Base-by-base conservation (phyloP, 2,329 filamentous ascomycete genomes). In the Cordyceps farinosa region DNA sequence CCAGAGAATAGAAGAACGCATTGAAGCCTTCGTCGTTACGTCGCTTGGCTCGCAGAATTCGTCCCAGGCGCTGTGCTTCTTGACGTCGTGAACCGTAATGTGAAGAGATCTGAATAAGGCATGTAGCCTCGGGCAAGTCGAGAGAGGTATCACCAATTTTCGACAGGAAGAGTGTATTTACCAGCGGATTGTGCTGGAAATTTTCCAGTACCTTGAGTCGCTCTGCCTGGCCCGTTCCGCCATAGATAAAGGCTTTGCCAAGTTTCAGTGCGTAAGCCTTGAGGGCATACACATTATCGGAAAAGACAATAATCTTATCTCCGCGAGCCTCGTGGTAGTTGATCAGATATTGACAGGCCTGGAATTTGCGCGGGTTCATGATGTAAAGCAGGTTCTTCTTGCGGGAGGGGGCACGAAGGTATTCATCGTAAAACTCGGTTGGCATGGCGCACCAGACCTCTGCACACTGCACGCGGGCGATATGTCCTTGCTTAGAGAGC, bases 371-470 rank as follows among this genome's bases (percentile, higher is more conserved):
- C 1, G 95, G 95, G 71, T 99, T 99, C 93, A 99, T 98, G 68
- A 96, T 96, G 70, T 95, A 97, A 2, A 98, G 84, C 6, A 80
- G 65, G 3, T 75, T 76, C 70, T 79, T 78, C 69, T 79, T 78
- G 8, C 79, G 76, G 1, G 79, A 75, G 17, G 86, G 86, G 13
- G 87, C 87, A 66, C 86, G 85, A 65, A 98, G 84, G 77, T 98
- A 99, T 74, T 98, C 92, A 22, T 92, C 89, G 75, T 97, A 98
- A 74, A 99, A 99, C 70, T 99, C 95, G 0, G 93, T 95, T 0
- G 95, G 96, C 95, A 99, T 99, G 2, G 94, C 92, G 72, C 95
- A 99, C 95, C 95, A 99, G 7, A 99, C 95, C 76, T 99, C 95
- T 15, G 95, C 95, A 75, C 95, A 99, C 75, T 99, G 95, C 2